phyloP scores from a whole-genome alignment of 2,329 filamentous ascomycete genomes.

The Drechslerella dactyloides region DNA sequence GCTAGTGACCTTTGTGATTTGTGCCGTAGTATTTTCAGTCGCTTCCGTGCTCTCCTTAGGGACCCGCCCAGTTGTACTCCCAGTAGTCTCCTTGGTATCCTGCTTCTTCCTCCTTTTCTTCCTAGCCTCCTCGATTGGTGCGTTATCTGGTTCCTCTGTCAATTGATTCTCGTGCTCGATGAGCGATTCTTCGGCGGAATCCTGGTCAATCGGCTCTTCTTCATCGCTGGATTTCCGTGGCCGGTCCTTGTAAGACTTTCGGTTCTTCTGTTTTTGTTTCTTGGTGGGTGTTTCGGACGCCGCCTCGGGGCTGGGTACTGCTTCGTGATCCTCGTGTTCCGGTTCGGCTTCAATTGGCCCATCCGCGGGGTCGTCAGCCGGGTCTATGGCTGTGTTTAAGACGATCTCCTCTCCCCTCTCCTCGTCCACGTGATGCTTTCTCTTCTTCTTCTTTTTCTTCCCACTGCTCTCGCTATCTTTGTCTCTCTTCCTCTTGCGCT shows the following conservation, averaged over 20 bases:
- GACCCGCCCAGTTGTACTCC: too few species aligned
- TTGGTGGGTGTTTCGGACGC: background rate
- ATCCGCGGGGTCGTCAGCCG: background rate
- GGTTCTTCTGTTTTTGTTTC: background rate
- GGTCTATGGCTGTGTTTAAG: background rate
- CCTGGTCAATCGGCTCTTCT: background rate
- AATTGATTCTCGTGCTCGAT: background rate
- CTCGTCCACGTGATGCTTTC: background rate
- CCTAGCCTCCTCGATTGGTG: background rate
- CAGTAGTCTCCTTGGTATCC: background rate
- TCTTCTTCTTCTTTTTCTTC: slow-evolving; percentile 18
- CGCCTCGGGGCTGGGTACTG: background rate
- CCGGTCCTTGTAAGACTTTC: slow-evolving; percentile 1
- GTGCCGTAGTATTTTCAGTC: too few species aligned
- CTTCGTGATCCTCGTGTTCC: background rate
- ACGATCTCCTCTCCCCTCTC: background rate
- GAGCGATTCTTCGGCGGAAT: background rate
- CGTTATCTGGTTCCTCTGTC: background rate
- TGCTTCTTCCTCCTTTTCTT: background rate
- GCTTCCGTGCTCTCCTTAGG: too few species aligned
- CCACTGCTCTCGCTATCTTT: background rate
- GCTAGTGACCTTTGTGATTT: too few species aligned
- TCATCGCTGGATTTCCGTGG: background rate
- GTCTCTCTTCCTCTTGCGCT: slow-evolving; percentile 28
- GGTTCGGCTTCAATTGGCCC: slow-evolving; percentile 6